phyloP scores from a whole-genome alignment of 805 yeast species.

The Candida methanosorbosa region DNA sequence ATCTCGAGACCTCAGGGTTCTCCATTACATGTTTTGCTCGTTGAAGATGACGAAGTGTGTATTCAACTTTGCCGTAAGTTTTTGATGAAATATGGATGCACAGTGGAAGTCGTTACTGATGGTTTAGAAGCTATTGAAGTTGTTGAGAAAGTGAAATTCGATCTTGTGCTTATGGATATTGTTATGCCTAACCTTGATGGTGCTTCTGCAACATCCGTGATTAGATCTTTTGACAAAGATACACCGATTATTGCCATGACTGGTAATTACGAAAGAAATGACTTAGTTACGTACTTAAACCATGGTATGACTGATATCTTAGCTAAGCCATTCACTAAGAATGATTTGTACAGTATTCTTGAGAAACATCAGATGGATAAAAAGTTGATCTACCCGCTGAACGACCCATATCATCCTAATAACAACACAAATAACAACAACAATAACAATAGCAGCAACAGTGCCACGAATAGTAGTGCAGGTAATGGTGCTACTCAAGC shows the following conservation, averaged over 20 bases:
- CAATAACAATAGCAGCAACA: background rate
- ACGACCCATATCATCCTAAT: constrained; percentile 13
- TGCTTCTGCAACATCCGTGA: constrained; percentile 84
- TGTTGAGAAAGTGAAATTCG: constrained; percentile 63
- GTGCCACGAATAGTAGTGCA: background rate
- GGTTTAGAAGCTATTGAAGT: constrained; percentile 83
- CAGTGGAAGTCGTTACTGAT: constrained; percentile 87
- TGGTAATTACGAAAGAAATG: constrained; percentile 78
- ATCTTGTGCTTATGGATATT: constrained; percentile 76
- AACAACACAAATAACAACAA: constrained; percentile 1
- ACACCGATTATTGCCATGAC: constrained; percentile 96
- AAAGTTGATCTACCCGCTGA: constrained; percentile 15
- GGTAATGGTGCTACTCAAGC: background rate
- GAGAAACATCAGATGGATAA: constrained; percentile 58
- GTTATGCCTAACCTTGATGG: constrained; percentile 88
- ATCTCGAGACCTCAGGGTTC: constrained; percentile 24
- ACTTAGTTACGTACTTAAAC: constrained; percentile 67
- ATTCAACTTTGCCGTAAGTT: constrained; percentile 78
- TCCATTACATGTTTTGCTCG: constrained; percentile 59
- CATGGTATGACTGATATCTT: constrained; percentile 91
- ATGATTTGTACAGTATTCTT: constrained; percentile 69
- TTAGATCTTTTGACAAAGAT: constrained; percentile 71
- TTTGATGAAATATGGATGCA: constrained; percentile 79
- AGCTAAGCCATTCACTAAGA: constrained; percentile 90
- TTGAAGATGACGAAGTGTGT: constrained; percentile 77